A percentile compares a stretch with the other conserved stretches of the same genome.
phyloP scores from a whole-genome alignment of 768 basidiomycete genomes.

The Gymnopilus junonius region DNA sequence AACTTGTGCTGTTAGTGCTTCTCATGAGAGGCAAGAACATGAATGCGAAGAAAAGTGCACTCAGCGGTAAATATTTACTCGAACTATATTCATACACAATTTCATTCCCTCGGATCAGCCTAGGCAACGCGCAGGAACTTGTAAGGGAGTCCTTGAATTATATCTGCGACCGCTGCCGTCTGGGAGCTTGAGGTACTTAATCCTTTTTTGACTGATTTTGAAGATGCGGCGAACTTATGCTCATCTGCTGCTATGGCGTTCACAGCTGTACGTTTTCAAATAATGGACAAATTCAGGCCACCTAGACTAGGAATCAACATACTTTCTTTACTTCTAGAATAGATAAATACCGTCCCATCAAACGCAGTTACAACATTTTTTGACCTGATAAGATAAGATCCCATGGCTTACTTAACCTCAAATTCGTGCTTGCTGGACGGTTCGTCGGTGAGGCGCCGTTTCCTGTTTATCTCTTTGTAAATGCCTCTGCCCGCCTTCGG shows the following conservation, averaged over 20 bases:
- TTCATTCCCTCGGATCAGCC: conserved; percentile 1
- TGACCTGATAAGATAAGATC: neutral
- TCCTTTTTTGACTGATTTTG: neutral
- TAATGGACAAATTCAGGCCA: too few species aligned
- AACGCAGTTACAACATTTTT: too few species aligned
- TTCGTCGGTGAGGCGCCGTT: neutral
- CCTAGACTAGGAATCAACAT: too few species aligned
- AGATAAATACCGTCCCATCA: too few species aligned
- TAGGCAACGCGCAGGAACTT: conserved; percentile 18
- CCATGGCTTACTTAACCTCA: neutral
- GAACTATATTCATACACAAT: too few species aligned
- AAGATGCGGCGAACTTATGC: neutral
- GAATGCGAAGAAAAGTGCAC: conserved; percentile 7
- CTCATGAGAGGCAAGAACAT: conserved; percentile 12
- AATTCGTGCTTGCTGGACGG: too few species aligned
- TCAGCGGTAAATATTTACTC: conserved; percentile 6
- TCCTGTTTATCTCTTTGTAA: neutral
- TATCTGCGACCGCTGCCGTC: conserved; percentile 19
- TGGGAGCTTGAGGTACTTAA: conserved; percentile 5
- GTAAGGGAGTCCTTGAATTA: neutral
- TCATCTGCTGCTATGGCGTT: too few species aligned
- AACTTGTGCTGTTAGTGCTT: conserved; percentile 44
- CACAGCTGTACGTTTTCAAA: too few species aligned
- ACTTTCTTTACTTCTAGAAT: too few species aligned
- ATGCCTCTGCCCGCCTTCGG: conserved; percentile 17